Base-by-base conservation (phyloP, 495 filamentous ascomycete species). In the Daldinia vernicosa region DNA sequence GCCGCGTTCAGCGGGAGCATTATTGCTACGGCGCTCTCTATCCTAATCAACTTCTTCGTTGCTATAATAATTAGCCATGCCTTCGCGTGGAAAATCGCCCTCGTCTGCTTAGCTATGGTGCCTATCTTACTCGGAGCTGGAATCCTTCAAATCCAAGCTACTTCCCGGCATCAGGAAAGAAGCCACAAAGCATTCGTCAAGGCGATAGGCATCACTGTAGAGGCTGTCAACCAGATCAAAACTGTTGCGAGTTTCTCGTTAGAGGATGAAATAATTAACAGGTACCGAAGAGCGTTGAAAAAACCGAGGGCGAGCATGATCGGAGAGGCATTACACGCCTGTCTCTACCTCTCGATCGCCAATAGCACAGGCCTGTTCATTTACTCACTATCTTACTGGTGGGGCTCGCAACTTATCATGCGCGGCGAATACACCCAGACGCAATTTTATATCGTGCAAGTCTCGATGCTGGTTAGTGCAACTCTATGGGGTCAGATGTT, bases 361-460 rank as follows among this genome's bases (percentile, higher is more conserved):
- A 82, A 84, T 58, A 82, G 83, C 72, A 27, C 75, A 60, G 43
- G 69, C 19, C 66, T 52, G n/a, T 66, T 51, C 62, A 58, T 67
- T 52, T 53, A 51, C 33, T 87, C 86, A 0, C 74, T 91, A 5
- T 88, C 87, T 0, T 90, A 90, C 74, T 90, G 87, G 84, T 91
- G 88, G 82, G 88, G 88, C 0, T 80, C 85, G 1, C 77, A 77
- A 28, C 83, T 86, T 59, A 83, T 90, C 15, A 75, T 83, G n/a
- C 72, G 77, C 22, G 87, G 87, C 0, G 69, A 81, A 11, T 89
- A 89, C 63, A 80, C 82, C 0, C 82, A 81, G 30, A 81, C 83
- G 3, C 81, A 90, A 60, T 90, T 91, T 78, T 89, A 89, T 70
- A 87, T 89, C 52, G 86, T 90, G 0, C 76, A 89, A n/a, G 82